These are phyloP conservation scores for Cyclostephanos invisitatus DNA, from an alignment of 108 stramenopile genomes.

Conservation along the genomic window DNA sequence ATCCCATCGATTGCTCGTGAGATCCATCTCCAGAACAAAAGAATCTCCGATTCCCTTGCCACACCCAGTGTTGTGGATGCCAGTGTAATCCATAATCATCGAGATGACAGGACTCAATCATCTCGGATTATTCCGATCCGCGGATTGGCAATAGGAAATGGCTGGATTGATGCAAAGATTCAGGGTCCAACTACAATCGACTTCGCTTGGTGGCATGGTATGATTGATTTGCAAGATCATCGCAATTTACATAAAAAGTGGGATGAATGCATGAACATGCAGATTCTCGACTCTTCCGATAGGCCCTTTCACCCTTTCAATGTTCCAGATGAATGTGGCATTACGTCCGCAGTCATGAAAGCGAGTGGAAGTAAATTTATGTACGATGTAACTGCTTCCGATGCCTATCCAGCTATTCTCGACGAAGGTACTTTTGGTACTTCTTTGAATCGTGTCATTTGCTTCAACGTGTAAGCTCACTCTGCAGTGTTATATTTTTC, in stretches of 20 bases:
- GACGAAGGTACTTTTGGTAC: conserved; percentile 1
- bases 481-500: not conserved
- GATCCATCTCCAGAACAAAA: conserved; percentile 58
- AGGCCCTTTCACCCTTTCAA: conserved; percentile 67
- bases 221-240: conserved; percentile 63
- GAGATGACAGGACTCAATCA: not conserved
- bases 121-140: conserved; percentile 42
- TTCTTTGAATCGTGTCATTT: not conserved
- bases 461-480: not conserved
- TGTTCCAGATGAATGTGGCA: conserved; percentile 72
- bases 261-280: conserved; percentile 50
- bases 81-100: not conserved
- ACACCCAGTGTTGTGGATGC: not conserved
- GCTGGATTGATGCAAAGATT: conserved; percentile 66
- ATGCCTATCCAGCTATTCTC: conserved; percentile 41
- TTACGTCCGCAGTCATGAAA: conserved; percentile 53
- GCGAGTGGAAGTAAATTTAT: conserved; percentile 59
- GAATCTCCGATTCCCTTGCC: not conserved
- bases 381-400: conserved; percentile 75
- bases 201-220: conserved; percentile 78
- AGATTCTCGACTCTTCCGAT: conserved; percentile 24
- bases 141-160: conserved; percentile 70
- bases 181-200: conserved; percentile 74
- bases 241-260: conserved; percentile 50
- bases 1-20: conserved; percentile 71